Evolutionary conservation across 495 filamentous ascomycete species (phyloP).

Genomic region (Aspergillus kassunensis): DNA sequence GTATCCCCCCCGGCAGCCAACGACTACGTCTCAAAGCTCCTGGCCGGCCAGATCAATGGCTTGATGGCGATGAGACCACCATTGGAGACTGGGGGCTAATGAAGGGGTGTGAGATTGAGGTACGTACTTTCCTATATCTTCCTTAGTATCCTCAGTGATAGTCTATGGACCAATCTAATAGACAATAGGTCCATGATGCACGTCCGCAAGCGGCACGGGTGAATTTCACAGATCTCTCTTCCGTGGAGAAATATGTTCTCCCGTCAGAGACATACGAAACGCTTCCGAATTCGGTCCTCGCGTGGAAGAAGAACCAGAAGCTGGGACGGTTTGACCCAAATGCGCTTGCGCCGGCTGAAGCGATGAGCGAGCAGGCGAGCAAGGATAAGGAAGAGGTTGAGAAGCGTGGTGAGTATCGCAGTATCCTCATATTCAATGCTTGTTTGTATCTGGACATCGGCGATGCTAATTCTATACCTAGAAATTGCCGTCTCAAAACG

Average conservation of each 20-base stretch:
- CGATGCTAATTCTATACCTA: slow-evolving; percentile 7
- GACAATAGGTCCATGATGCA: slow-evolving; percentile 67
- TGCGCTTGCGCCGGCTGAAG: slow-evolving; percentile 55
- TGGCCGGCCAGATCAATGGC: slow-evolving; percentile 36
- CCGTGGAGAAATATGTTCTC: slow-evolving; percentile 82
- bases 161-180: background rate
- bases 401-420: slow-evolving; percentile 45
- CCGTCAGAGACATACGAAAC: slow-evolving; percentile 76
- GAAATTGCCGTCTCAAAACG: slow-evolving; percentile 33
- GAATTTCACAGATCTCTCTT: slow-evolving; percentile 74
- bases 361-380: slow-evolving; percentile 64
- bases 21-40: slow-evolving; percentile 50
- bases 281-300: slow-evolving; percentile 79
- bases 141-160: slow-evolving; percentile 4
- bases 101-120: slow-evolving; percentile 44
- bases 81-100: slow-evolving; percentile 39
- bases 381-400: slow-evolving; percentile 63
- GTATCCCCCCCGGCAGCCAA: slow-evolving; percentile 78
- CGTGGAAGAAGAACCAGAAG: slow-evolving; percentile 89
- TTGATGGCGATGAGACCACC: slow-evolving; percentile 30
- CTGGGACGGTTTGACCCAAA: slow-evolving; percentile 91
- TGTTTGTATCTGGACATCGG: background rate
- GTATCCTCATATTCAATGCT: background rate
- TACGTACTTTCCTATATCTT: slow-evolving; percentile 21
- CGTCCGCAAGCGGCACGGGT: slow-evolving; percentile 65